Evolutionary conservation across 768 basidiomycete genomes (phyloP), one percentile per base, ranked within the genome.

Genomic region (Pulveroboletus sp.): DNA sequence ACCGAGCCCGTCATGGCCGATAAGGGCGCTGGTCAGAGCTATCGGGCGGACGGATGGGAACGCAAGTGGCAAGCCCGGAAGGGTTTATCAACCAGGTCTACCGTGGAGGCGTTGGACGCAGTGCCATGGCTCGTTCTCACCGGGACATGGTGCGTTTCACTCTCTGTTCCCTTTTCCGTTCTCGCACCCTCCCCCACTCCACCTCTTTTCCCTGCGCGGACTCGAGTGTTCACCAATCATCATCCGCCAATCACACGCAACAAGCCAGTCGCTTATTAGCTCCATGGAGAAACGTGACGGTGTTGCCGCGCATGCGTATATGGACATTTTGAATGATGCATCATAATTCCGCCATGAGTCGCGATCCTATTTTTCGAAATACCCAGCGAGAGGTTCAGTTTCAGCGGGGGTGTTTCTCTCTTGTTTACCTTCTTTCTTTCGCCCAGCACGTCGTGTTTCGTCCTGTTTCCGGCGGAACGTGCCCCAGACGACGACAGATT

Each of bases 251-350:
- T n/a, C n/a, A n/a, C n/a, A n/a, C n/a, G n/a, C n/a, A n/a, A n/a
- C 7, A 7, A 4, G 27, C 39, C 44, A 42, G 39, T 37, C 6
- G 32, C n/a, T 1, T 50, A 30, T 18, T 43, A 46, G 43, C 49
- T 47, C 47, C 51, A 51, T 47, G 50, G 47, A 44, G 61, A 39
- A 32, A 49, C n/a, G n/a, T n/a, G n/a, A n/a, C n/a, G 18, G 41
- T 11, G 27, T 37, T 45, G 42, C 56, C n/a, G 26, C 13, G 11
- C 26, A 7, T 26, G 17, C 33, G 14, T 45, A 26, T 7, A 32
- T 35, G 9, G 43, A 24, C 3, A 7, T 21, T 5, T n/a, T n/a
- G n/a, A n/a, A n/a, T n/a, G n/a, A n/a, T n/a, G n/a, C n/a, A 6
- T 43, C 31, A 50, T 14, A 41, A 39, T 46, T 38, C 32, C 41